Percentiles rank a stretch among this genome's conserved stretches.
phyloP scores from a whole-genome alignment of 345 rosid species.

The Eucalyptus globulus region DNA sequence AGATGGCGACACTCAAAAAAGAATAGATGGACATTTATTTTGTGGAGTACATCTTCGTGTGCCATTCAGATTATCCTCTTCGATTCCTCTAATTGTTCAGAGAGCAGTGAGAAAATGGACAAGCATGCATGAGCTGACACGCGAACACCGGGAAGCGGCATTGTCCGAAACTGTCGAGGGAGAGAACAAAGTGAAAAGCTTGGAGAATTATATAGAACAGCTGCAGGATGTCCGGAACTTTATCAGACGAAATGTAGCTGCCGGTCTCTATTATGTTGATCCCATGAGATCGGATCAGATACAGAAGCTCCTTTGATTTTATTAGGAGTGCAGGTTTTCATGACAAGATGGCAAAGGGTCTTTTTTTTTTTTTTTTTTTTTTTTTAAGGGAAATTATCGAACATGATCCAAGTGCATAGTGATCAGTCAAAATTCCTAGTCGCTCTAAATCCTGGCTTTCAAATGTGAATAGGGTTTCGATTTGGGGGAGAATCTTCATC shows the following conservation, averaged over 20 bases:
- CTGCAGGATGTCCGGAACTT: neutral
- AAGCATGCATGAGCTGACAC: neutral
- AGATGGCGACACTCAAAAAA: neutral
- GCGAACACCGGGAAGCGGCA: neutral
- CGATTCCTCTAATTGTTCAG: neutral
- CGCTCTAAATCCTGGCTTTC: too few species aligned
- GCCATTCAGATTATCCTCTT: neutral
- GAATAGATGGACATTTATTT: neutral
- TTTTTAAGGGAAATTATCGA: neutral
- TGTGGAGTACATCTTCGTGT: neutral
- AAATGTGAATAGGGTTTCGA: too few species aligned
- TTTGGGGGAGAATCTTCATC: too few species aligned
- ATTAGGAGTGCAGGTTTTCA: neutral
- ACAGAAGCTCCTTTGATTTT: neutral
- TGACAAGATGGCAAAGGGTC: neutral
- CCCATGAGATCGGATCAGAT: neutral
- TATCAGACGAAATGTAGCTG: neutral
- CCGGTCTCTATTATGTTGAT: neutral
- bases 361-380: neutral
- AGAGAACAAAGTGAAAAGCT: neutral
- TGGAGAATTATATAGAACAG: neutral
- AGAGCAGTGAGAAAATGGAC: neutral
- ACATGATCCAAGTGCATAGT: neutral
- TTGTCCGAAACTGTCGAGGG: accelerated
- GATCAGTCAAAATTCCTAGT: neutral